Evolutionary conservation across 108 stramenopile species (phyloP), one percentile per base, ranked within the genome.

Genomic region (Skeletonema grethae): DNA sequence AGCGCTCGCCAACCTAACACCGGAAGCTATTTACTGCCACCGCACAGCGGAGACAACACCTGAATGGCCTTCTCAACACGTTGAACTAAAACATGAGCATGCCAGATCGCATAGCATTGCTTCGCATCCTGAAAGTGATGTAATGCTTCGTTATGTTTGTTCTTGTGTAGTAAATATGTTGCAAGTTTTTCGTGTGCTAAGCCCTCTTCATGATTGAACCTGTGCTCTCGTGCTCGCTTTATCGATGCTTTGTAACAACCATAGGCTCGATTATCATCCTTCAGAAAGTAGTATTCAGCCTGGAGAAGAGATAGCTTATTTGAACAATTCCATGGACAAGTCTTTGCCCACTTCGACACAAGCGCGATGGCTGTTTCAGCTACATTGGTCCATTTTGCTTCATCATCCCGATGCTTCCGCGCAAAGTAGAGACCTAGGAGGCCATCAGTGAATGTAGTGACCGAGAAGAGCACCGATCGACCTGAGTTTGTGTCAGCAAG

Each of bases 171-270:
- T 53, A 75, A 60, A 58, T 63, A 66, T 15, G 58, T 79, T 39
- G 82, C 83, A 38, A 68, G 57, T 56, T 79, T 65, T 61, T 87
- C 86, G 34, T 83, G 61, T 13, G 84, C 86, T 10, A 87, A 53
- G 15, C 80, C 86, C 41, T 87, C 70, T 59, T 87, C 78, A 60
- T 79, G 67, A 79, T 67, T 31, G 53, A 87, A 79, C 69, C 81
- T 60, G 57, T 84, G 71, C 28, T 84, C 74, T 18, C 61, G 63
- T 15, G 84, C 77, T 36, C 62, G 57, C 18, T 72, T 73, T 46
- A 84, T 87, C 11, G 86, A 69, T 15, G 61, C 57, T 9, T 67
- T 67, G 59, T 84, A 87, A 63, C 69, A 71, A 38, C 43, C 24
- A 57, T 72, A 41, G 0, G 84, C 83, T 10, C 32, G 39, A 32